Conservation (phyloP, 2,329 filamentous ascomycete genomes). For the Bipolaris cookei region DNA sequence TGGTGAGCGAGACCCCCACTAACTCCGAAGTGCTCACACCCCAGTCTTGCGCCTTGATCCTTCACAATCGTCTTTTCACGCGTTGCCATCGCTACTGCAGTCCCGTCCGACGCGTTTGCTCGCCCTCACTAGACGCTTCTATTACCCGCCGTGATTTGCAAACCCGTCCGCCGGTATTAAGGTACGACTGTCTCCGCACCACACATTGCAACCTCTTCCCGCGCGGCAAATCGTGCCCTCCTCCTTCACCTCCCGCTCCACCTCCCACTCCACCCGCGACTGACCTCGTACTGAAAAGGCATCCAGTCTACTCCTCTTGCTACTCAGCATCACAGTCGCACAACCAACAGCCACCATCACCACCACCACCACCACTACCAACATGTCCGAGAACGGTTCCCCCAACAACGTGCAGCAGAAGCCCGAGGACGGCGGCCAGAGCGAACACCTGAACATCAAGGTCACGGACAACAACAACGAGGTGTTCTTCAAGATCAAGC, state of each 20-base stretch:
- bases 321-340: too few relatives aligned
- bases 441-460: conserved; percentile 97
- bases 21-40: conserved; percentile 35
- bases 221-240: conserved; percentile 13
- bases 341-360: not conserved
- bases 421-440: conserved; percentile 55
- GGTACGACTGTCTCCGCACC: conserved; percentile 25
- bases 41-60: conserved; percentile 29
- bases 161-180: conserved; percentile 20
- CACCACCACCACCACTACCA: conserved; percentile 4
- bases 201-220: conserved; percentile 31
- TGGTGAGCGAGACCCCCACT: conserved; percentile 40
- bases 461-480: conserved; percentile 99
- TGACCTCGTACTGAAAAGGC: conserved; percentile 17
- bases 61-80: conserved; percentile 20
- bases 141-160: conserved; percentile 20
- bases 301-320: not conserved
- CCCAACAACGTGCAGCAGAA: conserved; percentile 52
- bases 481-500: conserved; percentile 99
- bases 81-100: conserved; percentile 36
- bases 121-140: conserved; percentile 13
- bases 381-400: conserved; percentile 54
- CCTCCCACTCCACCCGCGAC: conserved; percentile 21
- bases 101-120: conserved; percentile 24
- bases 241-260: conserved; percentile 29